Percentiles rank a stretch among this genome's conserved stretches.
phyloP scores from a whole-genome alignment of 2,329 filamentous ascomycete genomes.

The Fulvia fulva region DNA sequence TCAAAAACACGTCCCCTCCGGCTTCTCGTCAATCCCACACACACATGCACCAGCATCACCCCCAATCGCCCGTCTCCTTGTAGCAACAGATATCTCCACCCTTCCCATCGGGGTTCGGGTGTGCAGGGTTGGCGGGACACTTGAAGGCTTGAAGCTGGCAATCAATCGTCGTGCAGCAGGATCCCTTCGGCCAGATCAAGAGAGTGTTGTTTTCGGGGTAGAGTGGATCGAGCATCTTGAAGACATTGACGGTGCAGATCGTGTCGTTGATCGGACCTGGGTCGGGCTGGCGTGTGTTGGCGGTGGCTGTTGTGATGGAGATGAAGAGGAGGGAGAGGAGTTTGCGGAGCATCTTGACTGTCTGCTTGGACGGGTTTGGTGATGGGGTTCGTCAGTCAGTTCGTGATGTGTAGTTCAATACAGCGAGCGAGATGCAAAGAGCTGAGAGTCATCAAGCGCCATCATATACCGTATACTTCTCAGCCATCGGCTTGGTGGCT shows the following conservation, averaged over 20 bases:
- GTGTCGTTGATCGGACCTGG: slow-evolving; percentile 12
- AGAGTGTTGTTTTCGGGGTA: slow-evolving; percentile 15
- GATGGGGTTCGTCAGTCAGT: too few relatives aligned
- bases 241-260: slow-evolving; percentile 28
- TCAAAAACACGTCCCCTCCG: slow-evolving; percentile 16
- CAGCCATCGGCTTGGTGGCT: background rate
- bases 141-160: slow-evolving; percentile 13
- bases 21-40: slow-evolving; percentile 12
- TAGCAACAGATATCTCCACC: slow-evolving; percentile 15
- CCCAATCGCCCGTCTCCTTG: slow-evolving; percentile 13
- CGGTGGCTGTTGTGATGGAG: slow-evolving; percentile 27
- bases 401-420: too few relatives aligned
- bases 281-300: slow-evolving; percentile 17
- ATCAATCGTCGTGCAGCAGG: slow-evolving; percentile 18
- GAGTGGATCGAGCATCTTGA: slow-evolving; percentile 7
- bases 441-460: too few relatives aligned
- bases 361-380: too few relatives aligned
- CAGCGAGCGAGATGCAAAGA: too few relatives aligned
- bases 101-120: slow-evolving; percentile 4
- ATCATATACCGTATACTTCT: background rate
- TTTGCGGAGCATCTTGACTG: background rate
- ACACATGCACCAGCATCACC: slow-evolving; percentile 9
- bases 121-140: slow-evolving; percentile 9
- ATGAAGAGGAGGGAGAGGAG: slow-evolving; percentile 43
- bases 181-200: slow-evolving; percentile 13